phyloP scores from a whole-genome alignment of 2,329 filamentous ascomycete genomes.

The Drechmeria coniospora region DNA sequence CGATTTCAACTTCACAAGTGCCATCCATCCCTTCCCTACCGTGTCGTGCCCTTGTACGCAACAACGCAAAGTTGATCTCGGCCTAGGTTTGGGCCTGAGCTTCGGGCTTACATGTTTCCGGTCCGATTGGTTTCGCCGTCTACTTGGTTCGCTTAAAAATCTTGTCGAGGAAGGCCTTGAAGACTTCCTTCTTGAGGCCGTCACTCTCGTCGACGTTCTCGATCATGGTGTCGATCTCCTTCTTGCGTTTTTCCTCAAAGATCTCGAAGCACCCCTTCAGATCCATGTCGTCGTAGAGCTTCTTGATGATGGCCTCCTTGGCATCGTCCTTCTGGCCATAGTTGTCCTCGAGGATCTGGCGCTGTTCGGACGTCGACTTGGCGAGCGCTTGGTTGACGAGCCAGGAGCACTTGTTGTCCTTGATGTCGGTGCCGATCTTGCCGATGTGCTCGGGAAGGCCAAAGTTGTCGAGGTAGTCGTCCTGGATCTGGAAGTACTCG shows the following conservation, averaged over 20 bases:
- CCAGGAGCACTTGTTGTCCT: constrained; percentile 99
- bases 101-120: no score
- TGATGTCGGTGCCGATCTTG: constrained; percentile 97
- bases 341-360: constrained; percentile 74
- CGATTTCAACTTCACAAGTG: no score
- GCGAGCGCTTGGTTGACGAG: constrained; percentile 86
- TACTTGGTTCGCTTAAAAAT: constrained; percentile 98
- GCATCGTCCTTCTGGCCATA: constrained; percentile 83
- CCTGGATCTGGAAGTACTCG: constrained; percentile 98
- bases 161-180: constrained; percentile 82
- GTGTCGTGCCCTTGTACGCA: neutral
- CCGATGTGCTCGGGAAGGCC: constrained; percentile 84
- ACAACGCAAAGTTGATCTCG: no score
- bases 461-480: constrained; percentile 98
- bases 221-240: constrained; percentile 65
- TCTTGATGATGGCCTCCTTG: constrained; percentile 76
- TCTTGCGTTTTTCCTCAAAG: constrained; percentile 78
- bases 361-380: constrained; percentile 69
- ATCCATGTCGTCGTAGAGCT: constrained; percentile 71
- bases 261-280: constrained; percentile 71
- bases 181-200: constrained; percentile 80
- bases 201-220: constrained; percentile 66
- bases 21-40: neutral
- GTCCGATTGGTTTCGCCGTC: no score
- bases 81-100: neutral